Base-by-base conservation (phyloP, 305 asterid genomes). In the Fraxinus platypoda region DNA sequence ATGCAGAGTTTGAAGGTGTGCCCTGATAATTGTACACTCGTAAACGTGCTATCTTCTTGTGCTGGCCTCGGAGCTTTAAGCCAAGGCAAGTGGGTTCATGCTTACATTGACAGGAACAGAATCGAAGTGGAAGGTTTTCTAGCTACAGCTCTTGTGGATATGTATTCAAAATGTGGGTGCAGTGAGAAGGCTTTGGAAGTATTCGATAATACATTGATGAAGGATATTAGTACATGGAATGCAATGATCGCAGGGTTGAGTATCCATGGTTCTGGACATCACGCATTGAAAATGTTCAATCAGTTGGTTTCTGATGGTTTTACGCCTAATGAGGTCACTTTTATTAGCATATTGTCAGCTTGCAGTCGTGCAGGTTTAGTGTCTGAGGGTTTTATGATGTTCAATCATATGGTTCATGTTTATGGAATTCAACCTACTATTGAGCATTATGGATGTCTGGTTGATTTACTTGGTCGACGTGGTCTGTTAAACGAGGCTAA, bases 391-490 rank as follows among this genome's bases (percentile, higher is more conserved):
- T 79, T 64, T 4, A 81, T 71, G 78, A 82, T 88, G 86, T 88
- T 84, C 52, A 33, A 78, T 11, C 64, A n/a, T 46, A 86, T 88
- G 91, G 80, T 80, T 59, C 62, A 75, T 11, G 71, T 59, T 28
- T 86, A 88, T 79, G 83, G 76, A 78, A 82, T 86, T n/a, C 72
- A 75, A 38, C 91, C 88, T 75, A 75, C 81, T 46, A 46, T 81
- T 33, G 86, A 86, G 73, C 91, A 88, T 82, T 88, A 82, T 83
- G 89, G 90, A 15, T 88, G 91, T 75, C 79, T 86, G 86, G 91
- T 86, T 80, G 89, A 88, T 81, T 83, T 88, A 54, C 84, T 88
- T 81, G 89, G 88, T 21, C 80, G 88, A 49, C 86, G 76, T 76
- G 91, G 91, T 72, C 66, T 83, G 57, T 74, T 88, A 43, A 78